phyloP scores from a whole-genome alignment of 1,284 basidiomycete genomes.

The Trichosporon ovoides region DNA sequence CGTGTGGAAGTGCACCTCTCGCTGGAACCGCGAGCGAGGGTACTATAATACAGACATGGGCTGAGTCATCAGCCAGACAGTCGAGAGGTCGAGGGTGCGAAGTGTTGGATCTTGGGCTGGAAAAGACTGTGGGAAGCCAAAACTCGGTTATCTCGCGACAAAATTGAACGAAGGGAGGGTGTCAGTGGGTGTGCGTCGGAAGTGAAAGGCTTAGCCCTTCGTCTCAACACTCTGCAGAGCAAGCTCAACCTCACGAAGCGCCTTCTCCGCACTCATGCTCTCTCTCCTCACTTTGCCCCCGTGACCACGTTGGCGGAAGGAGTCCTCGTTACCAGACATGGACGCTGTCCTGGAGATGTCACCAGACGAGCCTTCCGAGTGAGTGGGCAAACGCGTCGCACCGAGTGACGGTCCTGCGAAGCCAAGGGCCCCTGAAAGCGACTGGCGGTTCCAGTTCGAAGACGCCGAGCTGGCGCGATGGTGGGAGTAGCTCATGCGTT shows the following conservation, averaged over 20 bases:
- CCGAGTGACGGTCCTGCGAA: slow-evolving; percentile 20
- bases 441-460: slow-evolving; percentile 30
- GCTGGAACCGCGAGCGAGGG: background rate
- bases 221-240: slow-evolving; percentile 56
- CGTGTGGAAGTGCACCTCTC: background rate
- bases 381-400: slow-evolving; percentile 34
- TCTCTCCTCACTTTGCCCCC: slow-evolving; percentile 28
- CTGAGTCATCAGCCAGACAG: background rate
- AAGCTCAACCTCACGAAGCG: slow-evolving; percentile 66
- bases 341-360: slow-evolving; percentile 8
- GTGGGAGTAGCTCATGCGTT: slow-evolving; percentile 22
- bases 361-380: slow-evolving; percentile 26
- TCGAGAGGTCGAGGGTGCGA: background rate
- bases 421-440: slow-evolving; percentile 27
- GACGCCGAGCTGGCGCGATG: slow-evolving; percentile 33
- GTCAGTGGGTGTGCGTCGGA: background rate
- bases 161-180: background rate
- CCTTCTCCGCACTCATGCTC: slow-evolving; percentile 55
- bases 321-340: slow-evolving; percentile 25
- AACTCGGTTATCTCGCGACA: background rate
- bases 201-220: slow-evolving; percentile 19
- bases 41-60: background rate
- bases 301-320: slow-evolving; percentile 12
- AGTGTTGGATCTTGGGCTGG: background rate
- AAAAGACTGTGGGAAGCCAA: background rate